Percentiles rank a stretch among this genome's conserved stretches.
Conservation (phyloP, 371 early-diverging fungal genomes). For the Rhizopus arrhizus region DNA sequence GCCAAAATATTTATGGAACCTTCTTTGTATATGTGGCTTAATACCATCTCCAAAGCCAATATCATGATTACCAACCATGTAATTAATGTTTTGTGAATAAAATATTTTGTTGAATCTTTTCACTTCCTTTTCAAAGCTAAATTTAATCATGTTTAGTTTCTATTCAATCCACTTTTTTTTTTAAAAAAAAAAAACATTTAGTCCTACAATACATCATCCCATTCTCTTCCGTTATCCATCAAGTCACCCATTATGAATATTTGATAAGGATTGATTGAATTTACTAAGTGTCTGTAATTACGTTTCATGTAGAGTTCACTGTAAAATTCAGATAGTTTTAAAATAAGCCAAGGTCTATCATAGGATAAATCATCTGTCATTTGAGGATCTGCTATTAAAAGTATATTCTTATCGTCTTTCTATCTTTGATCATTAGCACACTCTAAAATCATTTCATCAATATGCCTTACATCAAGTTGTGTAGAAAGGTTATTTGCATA, state of each 20-base stretch:
- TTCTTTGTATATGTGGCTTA: conserved; percentile 42
- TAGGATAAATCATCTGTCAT: conserved; percentile 90
- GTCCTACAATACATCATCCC: conserved; percentile 57
- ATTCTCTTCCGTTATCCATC: conserved; percentile 87
- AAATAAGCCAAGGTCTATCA: conserved; percentile 50
- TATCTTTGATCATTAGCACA: not conserved
- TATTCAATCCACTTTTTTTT: not conserved
- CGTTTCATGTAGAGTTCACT: conserved; percentile 84
- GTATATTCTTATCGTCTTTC: conserved; percentile 3
- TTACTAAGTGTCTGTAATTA: conserved; percentile 63
- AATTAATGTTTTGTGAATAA: conserved; percentile 8
- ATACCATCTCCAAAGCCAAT: conserved; percentile 84
- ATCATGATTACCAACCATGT: conserved; percentile 91
- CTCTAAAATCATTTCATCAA: not conserved
- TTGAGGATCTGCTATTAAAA: conserved; percentile 89
- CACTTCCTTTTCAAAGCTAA: conserved; percentile 18
- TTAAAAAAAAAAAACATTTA: not conserved
- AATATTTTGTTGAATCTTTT: conserved; percentile 43
- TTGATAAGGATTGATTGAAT: conserved; percentile 58
- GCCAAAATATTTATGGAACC: conserved; percentile 69
- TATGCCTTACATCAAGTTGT: not conserved
- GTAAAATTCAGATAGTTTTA: conserved; percentile 70
- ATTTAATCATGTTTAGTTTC: not conserved
- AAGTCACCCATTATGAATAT: conserved; percentile 87
- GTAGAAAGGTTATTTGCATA: conserved; percentile 5